Base-by-base conservation (phyloP, 495 filamentous ascomycete genomes). In the Terfezia boudieri region DNA sequence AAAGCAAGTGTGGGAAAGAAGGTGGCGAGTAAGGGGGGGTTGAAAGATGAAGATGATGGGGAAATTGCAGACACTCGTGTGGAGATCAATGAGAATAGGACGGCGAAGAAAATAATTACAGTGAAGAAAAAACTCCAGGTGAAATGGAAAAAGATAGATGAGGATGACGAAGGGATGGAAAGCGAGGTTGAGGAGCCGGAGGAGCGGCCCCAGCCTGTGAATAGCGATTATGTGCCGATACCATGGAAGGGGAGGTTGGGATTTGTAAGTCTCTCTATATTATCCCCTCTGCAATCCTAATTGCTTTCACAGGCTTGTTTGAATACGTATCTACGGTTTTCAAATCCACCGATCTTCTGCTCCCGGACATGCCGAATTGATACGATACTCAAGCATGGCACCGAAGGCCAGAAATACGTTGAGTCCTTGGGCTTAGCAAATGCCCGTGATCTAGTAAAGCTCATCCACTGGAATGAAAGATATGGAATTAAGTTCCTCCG, bases 401-500 rank as follows among this genome's bases (percentile, higher is more conserved):
- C 66, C 17, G 64, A 68, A 7, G 87, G 87, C 0, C 73, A 80
- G 52, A 70, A 69, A 53, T 94, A 81, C 57, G 79, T 94, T 2
- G 79, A 93, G 65, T 71, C 75, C 0, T 67, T 98, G 8, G 84
- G 84, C 2, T 68, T 95, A 8, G 76, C 81, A 5, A 95, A 98
- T 67, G 82, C 83, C 20, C 73, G 76, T 36, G 88, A 95, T 60
- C 76, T 95, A 7, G 68, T 75, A 37, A 94, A 92, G 62, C 80
- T 95, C 73, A 60, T 96, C 20, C 75, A 80, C 2, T 98, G 90
- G 90, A 95, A 96, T 63, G 86, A 94, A 56, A 80, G 77, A 54
- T 95, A 90, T 56, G 80, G 78, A 43, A 96, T 95, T 69, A 90
- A 83, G 62, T 92, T 98, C 66, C 74, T 96, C 73, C 80, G 89